phyloP scores from a whole-genome alignment of 1,139 yeast species.

The Protomyces inundatus region DNA sequence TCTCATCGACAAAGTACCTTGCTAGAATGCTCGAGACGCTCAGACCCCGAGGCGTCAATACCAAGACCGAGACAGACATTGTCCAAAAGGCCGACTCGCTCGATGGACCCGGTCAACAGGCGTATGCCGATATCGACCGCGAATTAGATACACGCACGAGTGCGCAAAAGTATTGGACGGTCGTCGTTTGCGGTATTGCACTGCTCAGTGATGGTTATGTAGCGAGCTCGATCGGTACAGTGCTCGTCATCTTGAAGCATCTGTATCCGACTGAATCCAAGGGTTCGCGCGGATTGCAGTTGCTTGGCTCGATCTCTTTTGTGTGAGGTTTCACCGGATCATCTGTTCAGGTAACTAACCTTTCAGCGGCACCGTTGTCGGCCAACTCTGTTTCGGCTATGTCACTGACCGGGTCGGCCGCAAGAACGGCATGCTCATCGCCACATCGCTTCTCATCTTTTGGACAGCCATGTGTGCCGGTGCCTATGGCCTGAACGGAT shows the following conservation, averaged over 20 bases:
- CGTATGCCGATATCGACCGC: no score
- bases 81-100: no score
- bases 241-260: constrained; percentile 57
- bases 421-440: constrained; percentile 71
- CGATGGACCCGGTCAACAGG: no score
- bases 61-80: no score
- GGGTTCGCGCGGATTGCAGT: constrained; percentile 61
- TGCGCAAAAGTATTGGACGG: constrained; percentile 51
- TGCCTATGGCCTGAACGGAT: constrained; percentile 73
- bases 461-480: constrained; percentile 65
- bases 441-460: constrained; percentile 64
- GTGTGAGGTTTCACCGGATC: constrained; percentile 38
- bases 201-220: constrained; percentile 50
- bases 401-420: constrained; percentile 73
- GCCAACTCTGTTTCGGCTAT: constrained; percentile 74
- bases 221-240: constrained; percentile 58
- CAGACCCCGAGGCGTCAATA: no score
- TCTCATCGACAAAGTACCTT: no score
- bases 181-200: constrained; percentile 85
- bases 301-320: constrained; percentile 82
- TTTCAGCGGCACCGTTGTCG: constrained; percentile 74
- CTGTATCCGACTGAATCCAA: constrained; percentile 62
- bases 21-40: no score
- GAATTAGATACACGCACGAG: constrained; percentile 8
- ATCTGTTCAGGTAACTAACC: neutral